These are phyloP conservation scores for Ogataea haglerorum DNA, from an alignment of 805 yeast genomes.

Conservation along the genomic window DNA sequence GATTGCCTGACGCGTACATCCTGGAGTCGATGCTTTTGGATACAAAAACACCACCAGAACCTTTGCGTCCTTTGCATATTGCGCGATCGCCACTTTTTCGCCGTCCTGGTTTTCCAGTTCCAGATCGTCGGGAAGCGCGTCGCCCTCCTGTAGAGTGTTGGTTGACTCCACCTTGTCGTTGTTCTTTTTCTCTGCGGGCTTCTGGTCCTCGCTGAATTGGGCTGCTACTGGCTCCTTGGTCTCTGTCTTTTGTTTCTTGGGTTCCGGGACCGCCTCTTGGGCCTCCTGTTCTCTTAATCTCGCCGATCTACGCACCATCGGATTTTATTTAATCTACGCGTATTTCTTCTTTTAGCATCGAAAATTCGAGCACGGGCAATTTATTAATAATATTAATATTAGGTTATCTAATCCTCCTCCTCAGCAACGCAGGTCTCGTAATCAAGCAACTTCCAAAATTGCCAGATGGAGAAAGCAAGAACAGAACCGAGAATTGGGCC, in stretches of 20 bases:
- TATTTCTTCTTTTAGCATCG: neutral
- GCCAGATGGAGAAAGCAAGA: conserved; percentile 66
- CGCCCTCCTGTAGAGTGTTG: conserved; percentile 16
- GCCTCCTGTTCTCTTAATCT: conserved; percentile 10
- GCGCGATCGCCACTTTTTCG: conserved; percentile 22
- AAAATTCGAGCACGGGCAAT: neutral
- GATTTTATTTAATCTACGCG: neutral
- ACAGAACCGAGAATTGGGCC: conserved; percentile 77
- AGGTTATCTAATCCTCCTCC: conserved; percentile 20
- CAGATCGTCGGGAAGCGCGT: conserved; percentile 37
- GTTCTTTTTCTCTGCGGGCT: neutral
- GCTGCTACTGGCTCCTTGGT: neutral
- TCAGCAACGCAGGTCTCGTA: conserved; percentile 52
- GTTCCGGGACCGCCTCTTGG: neutral
- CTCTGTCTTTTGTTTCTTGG: conserved; percentile 1
- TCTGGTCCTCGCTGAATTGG: neutral
- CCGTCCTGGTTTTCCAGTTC: conserved; percentile 61
- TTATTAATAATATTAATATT: neutral
- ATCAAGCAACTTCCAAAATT: conserved; percentile 58
- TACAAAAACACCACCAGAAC: conserved; percentile 66
- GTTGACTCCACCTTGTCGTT: neutral
- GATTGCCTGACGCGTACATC: conserved; percentile 92
- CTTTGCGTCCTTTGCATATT: conserved; percentile 31
- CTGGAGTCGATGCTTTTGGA: conserved; percentile 93
- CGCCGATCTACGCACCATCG: conserved; percentile 14